Evolutionary conservation across 2,329 filamentous ascomycete species (phyloP).

Genomic region (Pyrenophora graminea): DNA sequence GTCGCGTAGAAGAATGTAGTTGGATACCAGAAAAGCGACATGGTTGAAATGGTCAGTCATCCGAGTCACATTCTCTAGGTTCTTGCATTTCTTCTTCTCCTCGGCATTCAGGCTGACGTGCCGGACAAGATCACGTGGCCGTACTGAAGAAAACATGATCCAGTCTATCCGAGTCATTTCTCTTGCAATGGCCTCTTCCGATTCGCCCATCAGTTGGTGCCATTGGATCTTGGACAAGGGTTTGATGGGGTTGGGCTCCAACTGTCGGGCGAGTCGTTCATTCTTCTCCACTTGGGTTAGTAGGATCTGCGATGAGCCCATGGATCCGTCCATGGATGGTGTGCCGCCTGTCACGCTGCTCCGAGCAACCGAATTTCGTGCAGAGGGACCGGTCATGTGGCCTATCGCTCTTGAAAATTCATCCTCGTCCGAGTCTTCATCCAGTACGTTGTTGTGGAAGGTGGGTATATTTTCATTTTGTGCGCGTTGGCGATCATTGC

Average conservation of each 20-base stretch:
- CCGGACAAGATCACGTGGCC: slow-evolving; percentile 87
- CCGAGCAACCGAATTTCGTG: slow-evolving; percentile 36
- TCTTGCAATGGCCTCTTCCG: slow-evolving; percentile 82
- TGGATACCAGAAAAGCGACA: slow-evolving; percentile 59
- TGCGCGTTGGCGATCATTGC: slow-evolving; percentile 68
- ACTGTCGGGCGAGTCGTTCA: slow-evolving; percentile 72
- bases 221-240: slow-evolving; percentile 84
- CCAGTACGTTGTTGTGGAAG: slow-evolving; percentile 49
- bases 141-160: slow-evolving; percentile 96
- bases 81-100: slow-evolving; percentile 74
- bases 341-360: slow-evolving; percentile 35
- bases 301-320: slow-evolving; percentile 50
- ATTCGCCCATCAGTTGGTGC: slow-evolving; percentile 84
- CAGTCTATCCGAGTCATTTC: slow-evolving; percentile 96
- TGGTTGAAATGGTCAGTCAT: slow-evolving; percentile 84
- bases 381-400: slow-evolving; percentile 30
- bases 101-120: slow-evolving; percentile 78
- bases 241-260: slow-evolving; percentile 71
- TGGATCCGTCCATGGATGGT: slow-evolving; percentile 29
- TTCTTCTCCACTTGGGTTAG: slow-evolving; percentile 77
- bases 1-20: slow-evolving; percentile 74
- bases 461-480: slow-evolving; percentile 49
- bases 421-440: slow-evolving; percentile 45
- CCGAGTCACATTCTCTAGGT: slow-evolving; percentile 83
- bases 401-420: slow-evolving; percentile 39